Base-by-base conservation (phyloP, 179 eudicot species). In the Silene noctiflora region DNA sequence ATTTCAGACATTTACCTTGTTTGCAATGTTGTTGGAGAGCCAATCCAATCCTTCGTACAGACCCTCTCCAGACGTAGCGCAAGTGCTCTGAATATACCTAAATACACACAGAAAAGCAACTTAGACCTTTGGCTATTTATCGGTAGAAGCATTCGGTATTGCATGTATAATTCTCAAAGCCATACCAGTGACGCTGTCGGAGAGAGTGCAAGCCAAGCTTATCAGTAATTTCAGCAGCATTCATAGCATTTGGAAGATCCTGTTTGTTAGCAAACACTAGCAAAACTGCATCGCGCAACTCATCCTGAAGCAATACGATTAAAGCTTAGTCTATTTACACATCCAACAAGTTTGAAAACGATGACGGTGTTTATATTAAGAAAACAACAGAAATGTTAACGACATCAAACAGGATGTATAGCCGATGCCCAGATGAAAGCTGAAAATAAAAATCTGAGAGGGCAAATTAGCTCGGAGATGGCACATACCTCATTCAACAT, bases 251-350 rank as follows among this genome's bases (percentile, higher is more conserved):
- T 0, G 97, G 97, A 86, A 91, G 94, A 89, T 91, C 96, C 76
- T 91, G 96, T 81, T 91, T 91, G 93, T 91, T 91, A 69, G 96
- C 96, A 77, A 91, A 91, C 42, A 91, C 96, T 71, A 91, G 97
- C 78, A 91, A 83, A 58, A 91, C 97, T 70, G 97, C 97, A 86
- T 91, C 94, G 31, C 97, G 85, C 69, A 91, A 85, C 89, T 91
- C 97, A 82, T 91, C 97, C 97, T 91, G 83, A 16, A 75, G 11
- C 11, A 62, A 75, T n/a, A 70, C 63, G 42, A 10, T 55, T 25
- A 69, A 24, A 61, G 78, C 51, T 51, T 29, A 56, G 60, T 66
- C 44, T 19, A 58, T 31, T 53, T 14, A 29, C 25, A 53, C 64
- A 29, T 51, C 69, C 44, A 29, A 27, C 3, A 64, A 46, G 56